Evolutionary conservation across 345 rosid genomes (phyloP).

Genomic region (Turritis glabra): DNA sequence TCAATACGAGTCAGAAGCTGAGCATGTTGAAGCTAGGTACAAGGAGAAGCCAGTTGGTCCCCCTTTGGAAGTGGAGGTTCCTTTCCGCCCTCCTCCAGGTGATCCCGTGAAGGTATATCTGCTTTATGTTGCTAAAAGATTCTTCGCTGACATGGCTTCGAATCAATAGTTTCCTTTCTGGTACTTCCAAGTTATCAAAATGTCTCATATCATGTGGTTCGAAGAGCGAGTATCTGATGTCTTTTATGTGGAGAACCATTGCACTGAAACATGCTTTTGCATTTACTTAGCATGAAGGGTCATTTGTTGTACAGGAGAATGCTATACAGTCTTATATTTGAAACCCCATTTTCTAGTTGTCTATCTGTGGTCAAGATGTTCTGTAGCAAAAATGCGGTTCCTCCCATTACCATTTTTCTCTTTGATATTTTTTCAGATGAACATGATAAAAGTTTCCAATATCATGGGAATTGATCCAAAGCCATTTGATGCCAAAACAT

Average conservation of each 20-base stretch:
- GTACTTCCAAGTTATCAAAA: neutral
- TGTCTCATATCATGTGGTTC: neutral
- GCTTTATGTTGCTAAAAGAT: conserved; percentile 2
- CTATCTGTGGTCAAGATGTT: neutral
- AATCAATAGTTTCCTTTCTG: conserved; percentile 15
- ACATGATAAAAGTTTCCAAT: conserved; percentile 89
- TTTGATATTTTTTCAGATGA: conserved; percentile 63
- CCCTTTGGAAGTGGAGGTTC: conserved; percentile 87
- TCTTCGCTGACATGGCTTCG: neutral
- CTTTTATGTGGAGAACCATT: conserved; percentile 6
- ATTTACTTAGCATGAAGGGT: conserved; percentile 12
- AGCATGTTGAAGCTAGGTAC: conserved; percentile 65
- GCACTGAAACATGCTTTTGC: conserved; percentile 11
- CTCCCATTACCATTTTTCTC: neutral
- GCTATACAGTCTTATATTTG: conserved; percentile 1
- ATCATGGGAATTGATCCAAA: conserved; percentile 97
- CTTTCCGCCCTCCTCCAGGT: conserved; percentile 81
- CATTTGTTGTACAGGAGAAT: conserved; percentile 21
- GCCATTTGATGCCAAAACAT: conserved; percentile 91
- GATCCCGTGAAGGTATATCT: conserved; percentile 64
- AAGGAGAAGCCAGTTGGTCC: conserved; percentile 93
- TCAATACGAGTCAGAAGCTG: conserved; percentile 82
- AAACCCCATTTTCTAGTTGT: conserved; percentile 7
- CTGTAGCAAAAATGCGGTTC: conserved; percentile 4
- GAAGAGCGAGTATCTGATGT: conserved; percentile 8